A percentile compares a stretch with the other conserved stretches of the same genome.
Evolutionary conservation across 306 rosid genomes (phyloP).

Genomic region (Ziziphus jujuba): DNA sequence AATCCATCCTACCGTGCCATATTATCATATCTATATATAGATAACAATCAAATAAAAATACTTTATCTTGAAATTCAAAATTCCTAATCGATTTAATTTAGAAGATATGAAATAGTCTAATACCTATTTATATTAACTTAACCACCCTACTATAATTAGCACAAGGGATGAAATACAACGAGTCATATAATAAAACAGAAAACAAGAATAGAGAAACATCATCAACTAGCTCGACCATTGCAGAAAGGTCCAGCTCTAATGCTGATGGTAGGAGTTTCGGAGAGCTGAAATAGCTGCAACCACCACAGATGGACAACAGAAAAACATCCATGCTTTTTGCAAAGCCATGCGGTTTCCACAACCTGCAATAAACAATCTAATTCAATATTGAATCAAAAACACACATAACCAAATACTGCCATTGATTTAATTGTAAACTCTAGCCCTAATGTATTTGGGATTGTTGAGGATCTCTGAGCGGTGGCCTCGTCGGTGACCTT

Average conservation of each 20-base stretch:
- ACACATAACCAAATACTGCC: not conserved
- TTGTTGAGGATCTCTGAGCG: too few species aligned
- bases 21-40: too few species aligned
- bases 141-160: too few species aligned
- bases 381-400: conserved; percentile 9
- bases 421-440: too few species aligned
- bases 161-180: not conserved
- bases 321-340: conserved; percentile 86
- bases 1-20: too few species aligned
- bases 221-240: conserved; percentile 74
- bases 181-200: not conserved
- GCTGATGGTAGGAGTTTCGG: conserved; percentile 78
- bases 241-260: conserved; percentile 98
- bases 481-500: too few species aligned
- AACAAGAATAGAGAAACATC: not conserved
- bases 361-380: conserved; percentile 35
- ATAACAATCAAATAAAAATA: not conserved
- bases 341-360: conserved; percentile 87
- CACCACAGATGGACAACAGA: conserved; percentile 76
- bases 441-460: too few species aligned
- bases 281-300: conserved; percentile 87
- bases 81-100: too few species aligned
- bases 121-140: too few species aligned
- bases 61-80: too few species aligned
- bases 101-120: too few species aligned